Evolutionary conservation across 2,329 filamentous ascomycete species (phyloP).

Genomic region (Aurifilum marmelostoma): DNA sequence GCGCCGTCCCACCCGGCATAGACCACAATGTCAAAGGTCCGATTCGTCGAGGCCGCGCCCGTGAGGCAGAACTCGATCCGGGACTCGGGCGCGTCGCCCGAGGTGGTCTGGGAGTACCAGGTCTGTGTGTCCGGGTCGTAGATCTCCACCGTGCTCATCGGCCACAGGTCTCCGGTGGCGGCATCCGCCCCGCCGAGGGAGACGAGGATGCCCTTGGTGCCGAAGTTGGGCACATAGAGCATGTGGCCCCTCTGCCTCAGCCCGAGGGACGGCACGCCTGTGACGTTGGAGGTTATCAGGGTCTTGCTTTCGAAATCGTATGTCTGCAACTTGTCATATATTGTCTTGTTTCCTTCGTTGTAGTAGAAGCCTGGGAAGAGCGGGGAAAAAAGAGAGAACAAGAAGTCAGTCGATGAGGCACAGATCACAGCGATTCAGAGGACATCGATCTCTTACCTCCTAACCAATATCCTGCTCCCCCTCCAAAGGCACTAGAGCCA

Average conservation of each 20-base stretch:
- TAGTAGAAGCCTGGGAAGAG: not conserved
- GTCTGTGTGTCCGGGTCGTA: slow-evolving; percentile 28
- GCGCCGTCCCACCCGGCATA: slow-evolving; percentile 34
- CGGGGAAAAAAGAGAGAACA: too few relatives aligned
- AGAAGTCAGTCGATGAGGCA: too few relatives aligned
- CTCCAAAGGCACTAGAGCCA: not conserved
- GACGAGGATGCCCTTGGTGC: slow-evolving; percentile 7
- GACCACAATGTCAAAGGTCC: slow-evolving; percentile 33
- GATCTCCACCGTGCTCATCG: slow-evolving; percentile 29
- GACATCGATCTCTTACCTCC: too few relatives aligned
- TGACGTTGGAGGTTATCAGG: not conserved
- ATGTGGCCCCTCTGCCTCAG: slow-evolving; percentile 4
- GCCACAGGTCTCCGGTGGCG: slow-evolving; percentile 6
- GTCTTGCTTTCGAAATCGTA: not conserved
- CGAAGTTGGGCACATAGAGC: slow-evolving; percentile 17
- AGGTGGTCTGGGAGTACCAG: slow-evolving; percentile 33
- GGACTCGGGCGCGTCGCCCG: slow-evolving; percentile 27
- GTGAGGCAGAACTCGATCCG: slow-evolving; percentile 33
- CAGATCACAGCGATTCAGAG: too few relatives aligned
- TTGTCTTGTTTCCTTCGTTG: not conserved
- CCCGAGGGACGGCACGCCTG: slow-evolving; percentile 2
- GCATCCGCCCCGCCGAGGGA: not conserved
- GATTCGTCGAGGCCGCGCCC: slow-evolving; percentile 31
- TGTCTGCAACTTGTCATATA: not conserved
- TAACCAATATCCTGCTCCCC: not conserved